A percentile compares a stretch with the other conserved stretches of the same genome.
Evolutionary conservation across 2,329 filamentous ascomycete genomes (phyloP).

Genomic region (Ceratocystis harringtonii): DNA sequence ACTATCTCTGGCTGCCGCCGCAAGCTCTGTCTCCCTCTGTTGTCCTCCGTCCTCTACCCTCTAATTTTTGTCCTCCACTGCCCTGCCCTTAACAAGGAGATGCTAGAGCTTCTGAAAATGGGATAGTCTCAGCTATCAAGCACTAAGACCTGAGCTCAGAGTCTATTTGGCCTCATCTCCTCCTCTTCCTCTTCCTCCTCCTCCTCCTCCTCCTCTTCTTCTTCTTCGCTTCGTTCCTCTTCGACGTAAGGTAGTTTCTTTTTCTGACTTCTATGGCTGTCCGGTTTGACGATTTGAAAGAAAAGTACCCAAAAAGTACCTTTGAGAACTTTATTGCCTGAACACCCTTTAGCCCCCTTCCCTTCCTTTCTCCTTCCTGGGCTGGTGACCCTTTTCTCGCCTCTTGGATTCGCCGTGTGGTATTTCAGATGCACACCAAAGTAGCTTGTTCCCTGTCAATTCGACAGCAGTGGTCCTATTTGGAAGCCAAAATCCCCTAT

Average conservation of each 20-base stretch:
- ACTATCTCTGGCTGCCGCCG: too few species aligned
- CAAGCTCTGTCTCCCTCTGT: neutral
- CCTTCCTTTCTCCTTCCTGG: neutral
- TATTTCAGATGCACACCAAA: neutral
- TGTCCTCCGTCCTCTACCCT: too few species aligned
- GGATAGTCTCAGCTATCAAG: neutral
- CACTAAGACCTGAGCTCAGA: neutral
- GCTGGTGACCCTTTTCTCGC: neutral
- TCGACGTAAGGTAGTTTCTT: neutral
- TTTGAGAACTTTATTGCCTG: neutral
- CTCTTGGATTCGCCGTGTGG: neutral
- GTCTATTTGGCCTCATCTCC: neutral
- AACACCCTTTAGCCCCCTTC: neutral
- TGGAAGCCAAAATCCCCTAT: neutral
- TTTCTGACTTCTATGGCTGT: neutral
- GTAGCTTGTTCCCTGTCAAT: slow-evolving; percentile 3
- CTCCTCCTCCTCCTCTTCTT: neutral
- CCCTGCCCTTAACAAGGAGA: neutral
- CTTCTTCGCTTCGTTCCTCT: neutral
- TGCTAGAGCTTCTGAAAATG: neutral
- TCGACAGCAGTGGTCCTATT: neutral
- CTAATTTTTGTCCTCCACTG: too few species aligned
- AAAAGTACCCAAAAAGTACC: neutral
- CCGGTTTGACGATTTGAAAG: neutral
- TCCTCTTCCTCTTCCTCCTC: too few species aligned